phyloP scores from a whole-genome alignment of 495 filamentous ascomycete genomes.

The Recurvomyces mirabilis region DNA sequence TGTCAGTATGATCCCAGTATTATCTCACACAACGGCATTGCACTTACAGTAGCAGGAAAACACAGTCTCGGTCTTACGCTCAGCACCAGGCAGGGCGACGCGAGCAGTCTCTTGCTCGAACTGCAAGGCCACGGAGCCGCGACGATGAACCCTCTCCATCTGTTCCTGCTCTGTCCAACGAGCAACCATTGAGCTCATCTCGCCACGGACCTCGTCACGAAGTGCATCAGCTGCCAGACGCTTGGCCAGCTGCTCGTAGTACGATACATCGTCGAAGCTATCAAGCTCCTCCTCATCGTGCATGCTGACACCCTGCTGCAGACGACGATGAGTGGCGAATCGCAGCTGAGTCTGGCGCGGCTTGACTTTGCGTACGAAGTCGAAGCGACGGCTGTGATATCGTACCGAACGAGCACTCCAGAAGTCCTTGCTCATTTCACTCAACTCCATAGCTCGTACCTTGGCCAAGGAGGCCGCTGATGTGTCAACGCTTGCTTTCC shows the following conservation, averaged over 20 bases:
- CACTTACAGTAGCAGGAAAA: slow-evolving; percentile 13
- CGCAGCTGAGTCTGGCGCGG: slow-evolving; percentile 9
- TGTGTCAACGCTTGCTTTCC: slow-evolving; percentile 12
- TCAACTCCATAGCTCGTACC: slow-evolving; percentile 4
- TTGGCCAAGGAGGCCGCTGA: slow-evolving; percentile 3
- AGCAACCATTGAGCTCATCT: neutral
- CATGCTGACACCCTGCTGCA: neutral
- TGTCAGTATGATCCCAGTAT: too few species aligned
- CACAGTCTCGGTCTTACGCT: slow-evolving; percentile 3
- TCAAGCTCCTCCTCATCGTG: slow-evolving; percentile 14
- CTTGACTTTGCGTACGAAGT: slow-evolving; percentile 18
- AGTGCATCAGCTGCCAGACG: neutral
- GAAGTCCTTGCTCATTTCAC: slow-evolving; percentile 17
- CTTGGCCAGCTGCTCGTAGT: slow-evolving; percentile 3
- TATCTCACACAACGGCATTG: too few species aligned
- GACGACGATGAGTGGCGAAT: slow-evolving; percentile 11
- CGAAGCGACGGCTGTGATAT: slow-evolving; percentile 11
- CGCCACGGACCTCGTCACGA: neutral
- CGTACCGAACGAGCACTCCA: slow-evolving; percentile 7
- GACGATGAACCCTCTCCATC: neutral
- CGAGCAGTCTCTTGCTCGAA: neutral
- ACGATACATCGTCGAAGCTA: slow-evolving; percentile 9
- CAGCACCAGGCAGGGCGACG: neutral
- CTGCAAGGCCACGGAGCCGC: slow-evolving; percentile 2
- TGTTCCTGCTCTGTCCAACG: neutral